These are phyloP conservation scores for Ceratocystis colombiana DNA, from an alignment of 2,329 filamentous ascomycete species.

Conservation along the genomic window DNA sequence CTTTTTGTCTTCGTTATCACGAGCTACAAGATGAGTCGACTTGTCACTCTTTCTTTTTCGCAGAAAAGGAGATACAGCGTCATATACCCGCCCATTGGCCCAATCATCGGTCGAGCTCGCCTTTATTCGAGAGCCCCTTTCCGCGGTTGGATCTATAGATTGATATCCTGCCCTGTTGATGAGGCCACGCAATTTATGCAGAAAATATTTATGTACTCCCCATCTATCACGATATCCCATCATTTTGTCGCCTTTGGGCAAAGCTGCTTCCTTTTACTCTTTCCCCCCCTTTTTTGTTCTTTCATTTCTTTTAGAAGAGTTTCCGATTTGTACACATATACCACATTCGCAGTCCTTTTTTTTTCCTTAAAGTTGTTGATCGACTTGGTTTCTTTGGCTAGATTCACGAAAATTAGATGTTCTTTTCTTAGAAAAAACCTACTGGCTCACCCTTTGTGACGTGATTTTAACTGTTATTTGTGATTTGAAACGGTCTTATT, in stretches of 20 bases:
- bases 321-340: constrained; percentile 7
- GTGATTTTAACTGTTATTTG: neutral
- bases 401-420: neutral
- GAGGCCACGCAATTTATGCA: too few species aligned
- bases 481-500: neutral
- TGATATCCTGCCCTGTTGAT: neutral
- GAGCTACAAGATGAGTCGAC: neutral
- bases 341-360: constrained; percentile 11
- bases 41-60: neutral
- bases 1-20: constrained; percentile 6
- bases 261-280: neutral
- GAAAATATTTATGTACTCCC: neutral
- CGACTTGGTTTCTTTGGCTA: constrained; percentile 8
- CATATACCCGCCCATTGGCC: neutral
- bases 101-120: neutral
- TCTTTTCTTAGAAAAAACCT: constrained; percentile 1
- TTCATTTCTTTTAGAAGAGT: constrained; percentile 16
- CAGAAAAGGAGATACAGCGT: neutral
- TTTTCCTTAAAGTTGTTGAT: constrained; percentile 8
- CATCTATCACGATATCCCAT: neutral
- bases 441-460: neutral
- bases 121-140: neutral
- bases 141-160: neutral
- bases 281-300: neutral
- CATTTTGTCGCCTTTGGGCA: neutral